Evolutionary conservation across 2,329 filamentous ascomycete species (phyloP).

Genomic region (Paracoccidioides brasiliensis): DNA sequence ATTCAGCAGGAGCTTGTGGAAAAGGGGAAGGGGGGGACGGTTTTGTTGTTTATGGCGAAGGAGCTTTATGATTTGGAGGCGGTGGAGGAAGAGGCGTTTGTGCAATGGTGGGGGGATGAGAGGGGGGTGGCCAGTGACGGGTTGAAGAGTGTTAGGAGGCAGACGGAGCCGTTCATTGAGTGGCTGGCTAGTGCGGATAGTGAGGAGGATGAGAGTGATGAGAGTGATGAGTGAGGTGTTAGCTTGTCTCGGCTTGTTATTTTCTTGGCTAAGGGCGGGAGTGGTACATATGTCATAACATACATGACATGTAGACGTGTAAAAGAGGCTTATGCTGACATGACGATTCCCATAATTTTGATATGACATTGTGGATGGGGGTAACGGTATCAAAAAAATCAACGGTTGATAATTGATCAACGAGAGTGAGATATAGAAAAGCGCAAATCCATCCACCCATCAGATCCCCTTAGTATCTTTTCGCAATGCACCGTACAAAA

Average conservation of each 20-base stretch:
- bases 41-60: slow-evolving; percentile 68
- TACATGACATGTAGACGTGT: no score
- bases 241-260: neutral
- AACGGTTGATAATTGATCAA: no score
- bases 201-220: slow-evolving; percentile 41
- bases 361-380: no score
- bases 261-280: neutral
- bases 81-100: slow-evolving; percentile 75
- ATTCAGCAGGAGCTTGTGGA: slow-evolving; percentile 67
- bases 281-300: neutral
- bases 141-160: slow-evolving; percentile 57
- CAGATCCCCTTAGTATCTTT: no score
- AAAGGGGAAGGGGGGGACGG: slow-evolving; percentile 47
- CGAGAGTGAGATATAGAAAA: no score
- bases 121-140: slow-evolving; percentile 53
- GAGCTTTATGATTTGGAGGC: slow-evolving; percentile 75
- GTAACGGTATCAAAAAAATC: no score
- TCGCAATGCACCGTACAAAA: no score
- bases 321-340: no score
- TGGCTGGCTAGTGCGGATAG: slow-evolving; percentile 66
- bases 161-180: slow-evolving; percentile 67
- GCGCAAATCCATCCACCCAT: no score
- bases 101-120: slow-evolving; percentile 76
- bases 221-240: slow-evolving; percentile 3
- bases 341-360: no score